Percentiles rank a stretch among this genome's conserved stretches.
Conservation (phyloP, 129 eudicot species). For the Lonicera japonica region DNA sequence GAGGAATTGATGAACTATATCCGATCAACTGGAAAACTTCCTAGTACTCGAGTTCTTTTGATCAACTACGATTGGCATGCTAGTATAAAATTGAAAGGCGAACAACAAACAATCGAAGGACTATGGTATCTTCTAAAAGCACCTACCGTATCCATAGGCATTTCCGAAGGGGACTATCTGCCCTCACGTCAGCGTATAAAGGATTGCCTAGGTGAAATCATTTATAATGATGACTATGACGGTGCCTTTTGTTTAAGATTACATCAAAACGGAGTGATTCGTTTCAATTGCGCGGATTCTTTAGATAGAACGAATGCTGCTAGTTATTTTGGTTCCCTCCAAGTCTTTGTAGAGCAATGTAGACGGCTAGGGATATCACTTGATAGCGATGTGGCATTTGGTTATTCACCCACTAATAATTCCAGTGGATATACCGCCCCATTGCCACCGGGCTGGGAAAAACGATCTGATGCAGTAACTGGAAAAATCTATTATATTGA, state of each 20-base stretch:
- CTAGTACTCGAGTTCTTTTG: slow-evolving; percentile 61
- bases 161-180: slow-evolving; percentile 87
- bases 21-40: slow-evolving; percentile 64
- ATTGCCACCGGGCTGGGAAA: slow-evolving; percentile 97
- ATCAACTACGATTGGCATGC: slow-evolving; percentile 98
- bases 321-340: slow-evolving; percentile 92
- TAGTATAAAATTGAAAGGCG: slow-evolving; percentile 73
- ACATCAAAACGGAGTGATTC: slow-evolving; percentile 94
- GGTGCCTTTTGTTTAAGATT: slow-evolving; percentile 88
- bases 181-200: slow-evolving; percentile 79
- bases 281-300: slow-evolving; percentile 96
- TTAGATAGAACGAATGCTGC: slow-evolving; percentile 98
- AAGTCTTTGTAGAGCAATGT: slow-evolving; percentile 95
- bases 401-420: slow-evolving; percentile 55
- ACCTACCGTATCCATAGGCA: slow-evolving; percentile 84
- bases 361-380: slow-evolving; percentile 91
- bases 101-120: slow-evolving; percentile 90
- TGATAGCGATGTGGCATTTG: slow-evolving; percentile 80
- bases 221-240: slow-evolving; percentile 50
- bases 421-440: slow-evolving; percentile 79
- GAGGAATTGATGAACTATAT: slow-evolving; percentile 73
- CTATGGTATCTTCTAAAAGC: slow-evolving; percentile 78
- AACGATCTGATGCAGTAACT: slow-evolving; percentile 86
- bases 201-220: slow-evolving; percentile 84
- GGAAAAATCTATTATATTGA: slow-evolving; percentile 90